Percentiles rank a stretch among this genome's conserved stretches.
Evolutionary conservation across 306 rosid species (phyloP).

Genomic region (Castanopsis chinensis): DNA sequence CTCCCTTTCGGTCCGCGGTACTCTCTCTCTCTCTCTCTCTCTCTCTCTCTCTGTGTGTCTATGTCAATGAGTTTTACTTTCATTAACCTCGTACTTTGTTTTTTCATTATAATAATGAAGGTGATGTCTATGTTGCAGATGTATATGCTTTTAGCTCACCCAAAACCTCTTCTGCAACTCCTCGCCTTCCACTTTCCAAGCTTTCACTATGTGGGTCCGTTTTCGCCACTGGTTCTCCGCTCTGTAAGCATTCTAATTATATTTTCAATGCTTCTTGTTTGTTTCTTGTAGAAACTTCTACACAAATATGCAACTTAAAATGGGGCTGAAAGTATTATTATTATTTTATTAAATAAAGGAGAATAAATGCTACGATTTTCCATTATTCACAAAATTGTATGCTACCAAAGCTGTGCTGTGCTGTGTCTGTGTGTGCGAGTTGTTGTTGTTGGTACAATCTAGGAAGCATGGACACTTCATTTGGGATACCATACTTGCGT

Average conservation of each 20-base stretch:
- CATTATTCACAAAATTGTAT: neutral
- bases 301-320: neutral
- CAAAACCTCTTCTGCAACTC: conserved; percentile 28
- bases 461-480: no score
- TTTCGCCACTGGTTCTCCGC: conserved; percentile 68
- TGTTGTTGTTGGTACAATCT: neutral
- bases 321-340: neutral
- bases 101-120: no score
- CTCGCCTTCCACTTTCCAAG: conserved; percentile 31
- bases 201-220: conserved; percentile 33
- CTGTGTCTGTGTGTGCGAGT: neutral
- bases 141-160: conserved; percentile 41
- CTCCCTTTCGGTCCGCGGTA: conserved; percentile 49
- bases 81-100: neutral
- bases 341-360: neutral
- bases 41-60: neutral
- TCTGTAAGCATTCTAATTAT: conserved; percentile 39
- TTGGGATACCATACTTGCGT: no score
- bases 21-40: conserved; percentile 14
- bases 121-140: conserved; percentile 34
- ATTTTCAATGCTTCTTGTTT: neutral
- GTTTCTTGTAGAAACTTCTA: neutral
- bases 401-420: neutral
- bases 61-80: neutral
- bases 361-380: neutral